phyloP scores from a whole-genome alignment of 106 monocot species.

The Allium sativum region DNA sequence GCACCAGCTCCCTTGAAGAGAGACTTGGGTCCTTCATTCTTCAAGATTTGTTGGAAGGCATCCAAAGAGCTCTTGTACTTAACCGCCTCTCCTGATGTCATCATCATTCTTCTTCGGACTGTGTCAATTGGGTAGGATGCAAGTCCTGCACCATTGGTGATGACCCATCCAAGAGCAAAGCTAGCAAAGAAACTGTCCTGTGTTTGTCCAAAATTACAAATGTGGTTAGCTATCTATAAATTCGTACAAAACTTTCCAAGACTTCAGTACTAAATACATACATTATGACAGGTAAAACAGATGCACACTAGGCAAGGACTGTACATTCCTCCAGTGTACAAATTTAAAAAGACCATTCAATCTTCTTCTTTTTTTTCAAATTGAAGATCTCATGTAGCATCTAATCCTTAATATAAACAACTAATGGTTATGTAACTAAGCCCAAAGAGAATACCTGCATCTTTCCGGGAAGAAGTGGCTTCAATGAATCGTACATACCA shows the following conservation, averaged over 20 bases:
- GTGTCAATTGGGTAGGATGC: slow-evolving; percentile 52
- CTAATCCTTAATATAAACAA: too few relatives aligned
- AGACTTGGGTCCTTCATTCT: slow-evolving; percentile 48
- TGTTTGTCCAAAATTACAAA: background rate
- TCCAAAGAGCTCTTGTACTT: slow-evolving; percentile 56
- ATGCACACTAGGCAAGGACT: too few relatives aligned
- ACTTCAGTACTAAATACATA: too few relatives aligned
- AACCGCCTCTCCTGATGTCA: slow-evolving; percentile 48
- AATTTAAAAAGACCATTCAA: too few relatives aligned
- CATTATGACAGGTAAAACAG: too few relatives aligned
- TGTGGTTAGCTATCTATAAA: too few relatives aligned
- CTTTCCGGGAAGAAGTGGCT: slow-evolving; percentile 39
- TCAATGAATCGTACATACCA: slow-evolving; percentile 47
- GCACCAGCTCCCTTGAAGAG: slow-evolving; percentile 63
- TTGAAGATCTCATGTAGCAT: too few relatives aligned
- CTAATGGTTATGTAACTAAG: too few relatives aligned
- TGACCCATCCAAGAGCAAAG: slow-evolving; percentile 43
- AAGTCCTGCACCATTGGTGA: slow-evolving; percentile 46
- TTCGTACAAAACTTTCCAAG: too few relatives aligned
- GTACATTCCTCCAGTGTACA: too few relatives aligned
- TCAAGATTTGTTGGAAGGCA: slow-evolving; percentile 37
- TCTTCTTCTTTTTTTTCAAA: too few relatives aligned
- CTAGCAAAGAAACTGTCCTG: slow-evolving; percentile 58
- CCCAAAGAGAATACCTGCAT: slow-evolving; percentile 24
- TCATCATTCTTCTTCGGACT: slow-evolving; percentile 52